Percentiles rank a stretch among this genome's conserved stretches.
phyloP scores from a whole-genome alignment of 768 basidiomycete species.

The Tulasnella sp. region DNA sequence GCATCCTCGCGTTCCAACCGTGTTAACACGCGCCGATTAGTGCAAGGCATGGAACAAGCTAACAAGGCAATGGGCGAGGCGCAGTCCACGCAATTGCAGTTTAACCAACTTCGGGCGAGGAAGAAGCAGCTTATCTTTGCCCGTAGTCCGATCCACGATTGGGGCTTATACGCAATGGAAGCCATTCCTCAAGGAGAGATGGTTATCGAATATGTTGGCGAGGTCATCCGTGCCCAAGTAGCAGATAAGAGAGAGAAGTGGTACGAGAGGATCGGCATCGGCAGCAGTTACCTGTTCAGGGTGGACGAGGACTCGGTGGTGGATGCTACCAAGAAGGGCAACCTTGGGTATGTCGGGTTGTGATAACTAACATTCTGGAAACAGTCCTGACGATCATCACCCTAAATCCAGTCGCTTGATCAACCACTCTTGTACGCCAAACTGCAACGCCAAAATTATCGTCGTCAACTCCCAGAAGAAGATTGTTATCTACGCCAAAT shows the following conservation, averaged over 20 bases:
- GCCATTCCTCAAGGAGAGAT: slow-evolving; percentile 87
- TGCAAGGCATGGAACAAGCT: slow-evolving; percentile 88
- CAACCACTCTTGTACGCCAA: slow-evolving; percentile 95
- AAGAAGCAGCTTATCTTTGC: slow-evolving; percentile 97
- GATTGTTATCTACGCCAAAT: slow-evolving; percentile 98
- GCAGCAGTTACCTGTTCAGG: slow-evolving; percentile 93
- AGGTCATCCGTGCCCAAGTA: slow-evolving; percentile 87
- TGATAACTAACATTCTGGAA: slow-evolving; percentile 10
- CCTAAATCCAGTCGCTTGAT: slow-evolving; percentile 63
- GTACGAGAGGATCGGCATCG: slow-evolving; percentile 95
- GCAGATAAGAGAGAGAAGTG: slow-evolving; percentile 95
- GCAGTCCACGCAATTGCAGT: slow-evolving; percentile 66
- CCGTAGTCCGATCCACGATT: slow-evolving; percentile 91
- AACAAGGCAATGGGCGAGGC: slow-evolving; percentile 50
- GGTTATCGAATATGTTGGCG: slow-evolving; percentile 99
- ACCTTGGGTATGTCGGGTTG: slow-evolving; percentile 67
- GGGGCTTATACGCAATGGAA: slow-evolving; percentile 98
- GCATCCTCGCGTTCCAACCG: slow-evolving; percentile 80
- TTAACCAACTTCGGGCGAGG: slow-evolving; percentile 93
- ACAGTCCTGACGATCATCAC: neutral
- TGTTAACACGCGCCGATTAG: slow-evolving; percentile 81
- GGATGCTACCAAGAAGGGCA: slow-evolving; percentile 98
- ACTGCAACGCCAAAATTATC: slow-evolving; percentile 39
- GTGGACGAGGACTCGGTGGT: slow-evolving; percentile 97
- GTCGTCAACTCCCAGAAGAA: slow-evolving; percentile 71